A percentile compares a stretch with the other conserved stretches of the same genome.
Conservation (phyloP, 2,329 filamentous ascomycete genomes). For the Venturiaceae sp. region DNA sequence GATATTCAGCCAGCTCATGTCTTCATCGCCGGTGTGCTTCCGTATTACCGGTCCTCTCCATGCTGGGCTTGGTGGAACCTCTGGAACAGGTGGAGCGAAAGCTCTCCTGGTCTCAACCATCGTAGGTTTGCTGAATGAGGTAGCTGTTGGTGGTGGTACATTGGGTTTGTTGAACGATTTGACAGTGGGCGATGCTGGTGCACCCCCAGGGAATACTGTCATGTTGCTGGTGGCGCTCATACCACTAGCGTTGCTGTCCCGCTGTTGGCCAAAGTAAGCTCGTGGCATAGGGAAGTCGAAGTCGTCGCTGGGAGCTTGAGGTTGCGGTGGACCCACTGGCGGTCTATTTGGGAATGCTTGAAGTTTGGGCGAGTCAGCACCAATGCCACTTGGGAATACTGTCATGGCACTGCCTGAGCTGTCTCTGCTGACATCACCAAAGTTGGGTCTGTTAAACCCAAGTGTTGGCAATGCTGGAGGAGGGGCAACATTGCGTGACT, state of each 20-base stretch:
- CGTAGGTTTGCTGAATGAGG: background rate
- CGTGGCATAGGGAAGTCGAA: background rate
- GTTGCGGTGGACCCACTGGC: background rate
- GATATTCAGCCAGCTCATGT: slow-evolving; percentile 77
- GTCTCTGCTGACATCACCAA: slow-evolving; percentile 32
- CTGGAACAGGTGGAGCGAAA: background rate
- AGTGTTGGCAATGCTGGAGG: slow-evolving; percentile 21
- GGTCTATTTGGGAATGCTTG: background rate
- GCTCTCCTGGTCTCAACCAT: background rate
- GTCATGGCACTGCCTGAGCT: slow-evolving; percentile 43
- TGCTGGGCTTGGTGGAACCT: background rate
- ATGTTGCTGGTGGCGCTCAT: slow-evolving; percentile 8
- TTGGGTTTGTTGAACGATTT: background rate
- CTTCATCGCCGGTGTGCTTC: slow-evolving; percentile 27
- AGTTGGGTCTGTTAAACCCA: slow-evolving; percentile 33
- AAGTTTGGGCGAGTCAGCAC: background rate
- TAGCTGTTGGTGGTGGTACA: background rate
- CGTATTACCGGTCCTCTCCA: slow-evolving; percentile 1
- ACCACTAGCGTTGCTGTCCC: background rate
- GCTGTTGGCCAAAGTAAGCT: background rate
- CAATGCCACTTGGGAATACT: slow-evolving; percentile 12
- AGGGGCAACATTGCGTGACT: slow-evolving; percentile 23
- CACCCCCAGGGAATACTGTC: slow-evolving; percentile 23
- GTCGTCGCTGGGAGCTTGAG: background rate
- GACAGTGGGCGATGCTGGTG: background rate